Percentiles rank a stretch among this genome's conserved stretches.
Evolutionary conservation across 1,284 basidiomycete genomes (phyloP).

Genomic region (Ustilago lituana): DNA sequence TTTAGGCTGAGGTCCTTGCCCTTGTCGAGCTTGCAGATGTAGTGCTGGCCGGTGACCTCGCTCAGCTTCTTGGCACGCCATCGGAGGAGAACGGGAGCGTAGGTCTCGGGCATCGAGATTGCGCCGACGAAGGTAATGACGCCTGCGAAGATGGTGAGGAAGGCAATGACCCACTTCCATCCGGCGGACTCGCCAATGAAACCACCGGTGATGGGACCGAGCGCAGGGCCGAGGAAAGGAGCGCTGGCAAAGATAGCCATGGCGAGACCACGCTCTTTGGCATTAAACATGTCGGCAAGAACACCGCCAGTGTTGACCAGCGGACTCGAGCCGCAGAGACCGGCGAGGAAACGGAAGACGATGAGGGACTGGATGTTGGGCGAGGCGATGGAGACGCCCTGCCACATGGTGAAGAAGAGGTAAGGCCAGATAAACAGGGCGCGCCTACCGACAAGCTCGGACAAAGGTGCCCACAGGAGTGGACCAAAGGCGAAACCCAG

Average conservation of each 20-base stretch:
- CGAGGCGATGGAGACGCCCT: slow-evolving; percentile 75
- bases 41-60: slow-evolving; percentile 57
- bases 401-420: slow-evolving; percentile 74
- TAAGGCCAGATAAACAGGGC: slow-evolving; percentile 76
- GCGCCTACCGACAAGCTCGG: slow-evolving; percentile 73
- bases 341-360: slow-evolving; percentile 77
- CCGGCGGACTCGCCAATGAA: slow-evolving; percentile 70
- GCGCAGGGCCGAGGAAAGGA: slow-evolving; percentile 78
- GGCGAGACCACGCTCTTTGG: slow-evolving; percentile 76
- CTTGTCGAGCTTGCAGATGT: slow-evolving; percentile 60
- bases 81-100: slow-evolving; percentile 60
- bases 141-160: slow-evolving; percentile 75
- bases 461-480: slow-evolving; percentile 74
- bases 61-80: slow-evolving; percentile 51
- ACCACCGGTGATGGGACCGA: slow-evolving; percentile 66
- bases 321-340: slow-evolving; percentile 72
- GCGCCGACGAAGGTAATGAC: slow-evolving; percentile 72
- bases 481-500: slow-evolving; percentile 71
- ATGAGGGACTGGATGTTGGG: slow-evolving; percentile 75
- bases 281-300: slow-evolving; percentile 76
- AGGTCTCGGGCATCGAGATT: slow-evolving; percentile 80
- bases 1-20: slow-evolving; percentile 51
- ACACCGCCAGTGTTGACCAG: slow-evolving; percentile 71
- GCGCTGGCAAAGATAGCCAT: slow-evolving; percentile 78
- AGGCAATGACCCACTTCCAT: slow-evolving; percentile 82